These are phyloP conservation scores for Solanum rostratum DNA, from an alignment of 257 asterid genomes.

Conservation along the genomic window DNA sequence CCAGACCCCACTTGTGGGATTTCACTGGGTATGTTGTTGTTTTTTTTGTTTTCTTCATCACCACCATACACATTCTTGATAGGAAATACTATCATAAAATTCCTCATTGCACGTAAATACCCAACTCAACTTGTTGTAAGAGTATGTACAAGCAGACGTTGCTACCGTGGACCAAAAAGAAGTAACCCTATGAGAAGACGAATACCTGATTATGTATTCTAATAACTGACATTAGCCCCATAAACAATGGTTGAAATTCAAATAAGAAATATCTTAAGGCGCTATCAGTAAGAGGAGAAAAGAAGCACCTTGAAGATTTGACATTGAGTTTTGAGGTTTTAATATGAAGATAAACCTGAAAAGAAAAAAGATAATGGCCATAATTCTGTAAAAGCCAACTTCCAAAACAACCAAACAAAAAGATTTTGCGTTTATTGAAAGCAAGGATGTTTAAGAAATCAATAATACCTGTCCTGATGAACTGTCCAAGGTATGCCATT, in stretches of 20 bases:
- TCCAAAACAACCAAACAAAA: not conserved
- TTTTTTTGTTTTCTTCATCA: not conserved
- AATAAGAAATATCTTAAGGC: not conserved
- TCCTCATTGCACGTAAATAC: not conserved
- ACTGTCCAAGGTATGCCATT: constrained; percentile 71
- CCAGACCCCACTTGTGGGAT: too few species aligned
- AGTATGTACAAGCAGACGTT: not conserved
- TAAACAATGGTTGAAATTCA: not conserved
- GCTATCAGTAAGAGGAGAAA: not conserved
- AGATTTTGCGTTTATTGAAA: not conserved
- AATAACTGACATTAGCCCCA: not conserved
- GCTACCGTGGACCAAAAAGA: not conserved
- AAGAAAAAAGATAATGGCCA: constrained; percentile 2
- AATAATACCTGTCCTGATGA: constrained; percentile 76
- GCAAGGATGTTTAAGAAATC: not conserved
- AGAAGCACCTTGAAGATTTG: constrained; percentile 46
- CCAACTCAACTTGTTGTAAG: not conserved
- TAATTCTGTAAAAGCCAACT: not conserved
- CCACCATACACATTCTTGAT: not conserved
- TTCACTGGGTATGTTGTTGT: too few species aligned
- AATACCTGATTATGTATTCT: not conserved
- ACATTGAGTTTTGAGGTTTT: constrained; percentile 42
- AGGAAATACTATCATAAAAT: not conserved
- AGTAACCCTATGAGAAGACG: not conserved
- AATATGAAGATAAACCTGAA: constrained; percentile 81